Evolutionary conservation across 129 eudicot genomes (phyloP).

Genomic region (Pseudognaphalium luteoalbum): DNA sequence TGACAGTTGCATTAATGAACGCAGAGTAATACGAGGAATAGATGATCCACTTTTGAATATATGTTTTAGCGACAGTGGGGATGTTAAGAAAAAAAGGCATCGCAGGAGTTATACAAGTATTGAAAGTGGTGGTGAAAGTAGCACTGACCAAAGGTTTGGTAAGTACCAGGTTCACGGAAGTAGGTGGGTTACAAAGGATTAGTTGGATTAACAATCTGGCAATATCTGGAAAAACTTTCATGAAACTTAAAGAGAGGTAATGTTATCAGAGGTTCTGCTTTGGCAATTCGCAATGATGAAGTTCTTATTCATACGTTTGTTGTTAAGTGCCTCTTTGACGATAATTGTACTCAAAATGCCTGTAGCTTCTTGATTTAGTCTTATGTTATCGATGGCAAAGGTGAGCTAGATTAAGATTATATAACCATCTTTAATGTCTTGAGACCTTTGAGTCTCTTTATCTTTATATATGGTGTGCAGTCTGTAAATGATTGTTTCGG

Average conservation of each 20-base stretch:
- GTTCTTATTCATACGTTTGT: slow-evolving; percentile 5
- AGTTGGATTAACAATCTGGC: slow-evolving; percentile 11
- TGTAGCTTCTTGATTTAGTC: not conserved
- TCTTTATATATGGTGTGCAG: not conserved
- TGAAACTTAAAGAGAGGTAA: not conserved
- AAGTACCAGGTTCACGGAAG: slow-evolving; percentile 68
- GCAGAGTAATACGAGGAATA: slow-evolving; percentile 75
- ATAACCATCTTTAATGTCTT: not conserved
- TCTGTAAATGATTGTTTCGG: not conserved
- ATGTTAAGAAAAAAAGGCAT: slow-evolving; percentile 57
- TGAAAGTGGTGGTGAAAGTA: slow-evolving; percentile 84
- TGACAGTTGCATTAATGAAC: slow-evolving; percentile 58
- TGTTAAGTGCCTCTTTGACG: not conserved
- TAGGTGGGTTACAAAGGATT: slow-evolving; percentile 89
- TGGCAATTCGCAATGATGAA: not conserved
- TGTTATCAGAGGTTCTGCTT: not conserved
- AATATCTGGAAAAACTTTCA: no score
- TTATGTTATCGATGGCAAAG: not conserved
- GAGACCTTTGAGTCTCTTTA: not conserved
- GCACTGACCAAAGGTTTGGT: slow-evolving; percentile 60
- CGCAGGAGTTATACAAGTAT: slow-evolving; percentile 76
- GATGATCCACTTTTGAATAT: slow-evolving; percentile 93
- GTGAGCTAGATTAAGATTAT: not conserved
- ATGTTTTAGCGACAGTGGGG: slow-evolving; percentile 67
- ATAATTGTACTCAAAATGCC: not conserved